These are phyloP conservation scores for Nemania abortiva DNA, from an alignment of 2,329 filamentous ascomycete genomes.

Conservation along the genomic window DNA sequence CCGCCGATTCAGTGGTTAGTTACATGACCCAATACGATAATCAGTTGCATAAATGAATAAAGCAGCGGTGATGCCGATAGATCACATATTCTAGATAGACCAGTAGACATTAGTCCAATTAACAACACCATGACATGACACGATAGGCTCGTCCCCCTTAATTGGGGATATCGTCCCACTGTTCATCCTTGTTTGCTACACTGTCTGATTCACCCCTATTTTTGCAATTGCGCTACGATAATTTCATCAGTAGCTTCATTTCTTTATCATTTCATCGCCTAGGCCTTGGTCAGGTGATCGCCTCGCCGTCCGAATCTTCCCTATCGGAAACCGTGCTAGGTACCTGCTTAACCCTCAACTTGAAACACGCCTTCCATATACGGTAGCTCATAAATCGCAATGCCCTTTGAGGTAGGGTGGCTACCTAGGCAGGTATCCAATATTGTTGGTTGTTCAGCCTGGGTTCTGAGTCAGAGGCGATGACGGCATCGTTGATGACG, in stretches of 20 bases:
- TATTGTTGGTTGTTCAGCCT: slow-evolving; percentile 1
- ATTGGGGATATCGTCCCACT: background rate
- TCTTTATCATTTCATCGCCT: background rate
- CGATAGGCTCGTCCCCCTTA: background rate
- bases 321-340: background rate
- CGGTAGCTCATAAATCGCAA: background rate
- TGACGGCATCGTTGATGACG: slow-evolving; percentile 22
- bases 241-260: background rate
- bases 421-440: background rate
- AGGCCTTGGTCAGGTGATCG: background rate
- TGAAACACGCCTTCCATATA: background rate
- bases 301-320: background rate
- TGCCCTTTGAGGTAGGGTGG: background rate
- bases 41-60: background rate
- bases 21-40: background rate
- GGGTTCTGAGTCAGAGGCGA: slow-evolving; percentile 30
- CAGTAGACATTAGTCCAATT: no score
- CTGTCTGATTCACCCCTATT: background rate
- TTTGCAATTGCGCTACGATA: background rate
- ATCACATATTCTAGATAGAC: no score
- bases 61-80: background rate
- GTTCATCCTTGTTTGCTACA: background rate
- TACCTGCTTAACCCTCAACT: background rate
- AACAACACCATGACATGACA: background rate
- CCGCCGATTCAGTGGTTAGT: background rate